These are phyloP conservation scores for Strobilomyces confusus DNA, from an alignment of 768 basidiomycete species.

Conservation along the genomic window DNA sequence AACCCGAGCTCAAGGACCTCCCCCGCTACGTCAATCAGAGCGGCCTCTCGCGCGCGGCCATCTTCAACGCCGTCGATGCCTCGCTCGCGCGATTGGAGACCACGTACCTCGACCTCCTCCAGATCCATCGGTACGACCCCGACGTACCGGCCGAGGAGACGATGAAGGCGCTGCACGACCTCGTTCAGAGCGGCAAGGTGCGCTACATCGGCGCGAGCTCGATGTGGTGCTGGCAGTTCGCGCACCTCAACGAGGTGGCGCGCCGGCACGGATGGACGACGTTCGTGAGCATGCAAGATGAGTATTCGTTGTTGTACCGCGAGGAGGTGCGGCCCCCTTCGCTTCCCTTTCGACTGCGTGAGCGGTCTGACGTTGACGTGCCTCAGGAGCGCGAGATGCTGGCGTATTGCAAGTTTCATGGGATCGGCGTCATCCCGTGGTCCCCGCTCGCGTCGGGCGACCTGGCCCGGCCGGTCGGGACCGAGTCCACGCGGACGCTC, in stretches of 20 bases:
- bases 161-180: slow-evolving; percentile 49
- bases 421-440: slow-evolving; percentile 54
- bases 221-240: slow-evolving; percentile 46
- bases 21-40: slow-evolving; percentile 29
- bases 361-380: not conserved
- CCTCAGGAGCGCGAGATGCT: slow-evolving; percentile 47
- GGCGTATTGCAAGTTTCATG: slow-evolving; percentile 43
- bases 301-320: slow-evolving; percentile 47
- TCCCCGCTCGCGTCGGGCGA: slow-evolving; percentile 39
- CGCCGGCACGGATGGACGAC: slow-evolving; percentile 44
- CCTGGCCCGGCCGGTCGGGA: slow-evolving; percentile 36
- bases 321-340: slow-evolving; percentile 33
- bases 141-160: slow-evolving; percentile 39
- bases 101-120: slow-evolving; percentile 38
- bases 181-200: slow-evolving; percentile 45
- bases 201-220: slow-evolving; percentile 49
- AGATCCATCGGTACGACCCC: slow-evolving; percentile 42
- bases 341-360: not conserved
- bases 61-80: slow-evolving; percentile 37
- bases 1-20: not conserved
- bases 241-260: slow-evolving; percentile 42
- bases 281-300: slow-evolving; percentile 54
- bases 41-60: slow-evolving; percentile 35
- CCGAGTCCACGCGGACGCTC: slow-evolving; percentile 20
- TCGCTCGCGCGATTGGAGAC: slow-evolving; percentile 36